These are phyloP conservation scores for Micractinium sp. DNA, from an alignment of 139 green algal species.

Conservation along the genomic window DNA sequence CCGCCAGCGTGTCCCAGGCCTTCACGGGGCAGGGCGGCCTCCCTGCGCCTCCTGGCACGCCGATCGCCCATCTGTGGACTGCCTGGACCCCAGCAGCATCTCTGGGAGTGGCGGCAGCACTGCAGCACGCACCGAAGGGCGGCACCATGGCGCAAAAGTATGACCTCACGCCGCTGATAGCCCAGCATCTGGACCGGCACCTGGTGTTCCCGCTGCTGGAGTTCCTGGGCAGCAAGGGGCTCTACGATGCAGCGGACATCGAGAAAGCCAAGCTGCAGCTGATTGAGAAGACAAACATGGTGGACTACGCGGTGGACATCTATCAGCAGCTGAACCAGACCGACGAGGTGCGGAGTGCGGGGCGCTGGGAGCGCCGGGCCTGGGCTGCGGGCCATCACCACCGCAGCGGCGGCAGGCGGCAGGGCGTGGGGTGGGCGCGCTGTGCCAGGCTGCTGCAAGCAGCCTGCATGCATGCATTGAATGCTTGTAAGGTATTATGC, in stretches of 20 bases:
- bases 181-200: slow-evolving; percentile 87
- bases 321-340: slow-evolving; percentile 86
- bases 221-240: slow-evolving; percentile 79
- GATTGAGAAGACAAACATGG: slow-evolving; percentile 98
- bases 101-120: not conserved
- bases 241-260: slow-evolving; percentile 91
- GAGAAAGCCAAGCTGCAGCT: slow-evolving; percentile 95
- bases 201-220: slow-evolving; percentile 97
- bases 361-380: not conserved
- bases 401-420: not conserved
- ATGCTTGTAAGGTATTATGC: too few species aligned
- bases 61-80: not conserved
- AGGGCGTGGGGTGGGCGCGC: not conserved
- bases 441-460: too few species aligned
- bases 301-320: slow-evolving; percentile 98
- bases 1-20: too few species aligned
- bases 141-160: slow-evolving; percentile 37
- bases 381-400: not conserved
- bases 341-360: slow-evolving; percentile 57
- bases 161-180: slow-evolving; percentile 74
- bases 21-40: not conserved
- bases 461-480: too few species aligned
- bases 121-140: not conserved
- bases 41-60: not conserved
- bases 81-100: not conserved